These are phyloP conservation scores for Leccinum sublutescens DNA, from an alignment of 768 basidiomycete species.

Conservation along the genomic window DNA sequence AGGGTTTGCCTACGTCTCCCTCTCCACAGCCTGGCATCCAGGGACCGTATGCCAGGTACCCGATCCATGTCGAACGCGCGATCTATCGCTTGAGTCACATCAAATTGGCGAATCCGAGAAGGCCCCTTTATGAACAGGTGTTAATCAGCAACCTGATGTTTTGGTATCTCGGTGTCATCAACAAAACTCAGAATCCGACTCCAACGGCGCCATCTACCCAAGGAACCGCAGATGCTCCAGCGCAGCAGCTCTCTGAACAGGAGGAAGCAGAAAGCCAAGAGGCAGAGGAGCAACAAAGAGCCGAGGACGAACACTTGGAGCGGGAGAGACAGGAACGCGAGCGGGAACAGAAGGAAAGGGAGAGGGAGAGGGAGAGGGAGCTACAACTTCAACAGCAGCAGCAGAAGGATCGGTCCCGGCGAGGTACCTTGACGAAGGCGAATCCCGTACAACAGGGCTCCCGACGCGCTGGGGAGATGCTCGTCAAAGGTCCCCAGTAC, in stretches of 20 bases:
- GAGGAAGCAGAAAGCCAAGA: slow-evolving; percentile 41
- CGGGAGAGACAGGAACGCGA: slow-evolving; percentile 58
- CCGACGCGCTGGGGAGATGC: slow-evolving; percentile 77
- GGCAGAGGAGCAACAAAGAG: slow-evolving; percentile 37
- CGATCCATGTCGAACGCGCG: slow-evolving; percentile 97
- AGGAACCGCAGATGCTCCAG: slow-evolving; percentile 21
- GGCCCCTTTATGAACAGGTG: slow-evolving; percentile 96
- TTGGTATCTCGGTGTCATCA: slow-evolving; percentile 98
- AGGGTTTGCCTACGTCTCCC: slow-evolving; percentile 56
- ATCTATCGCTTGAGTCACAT: slow-evolving; percentile 98
- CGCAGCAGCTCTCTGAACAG: slow-evolving; percentile 33
- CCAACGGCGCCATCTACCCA: slow-evolving; percentile 36
- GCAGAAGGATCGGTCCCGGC: slow-evolving; percentile 40
- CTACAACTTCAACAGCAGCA: slow-evolving; percentile 36
- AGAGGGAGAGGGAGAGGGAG: slow-evolving; percentile 25
- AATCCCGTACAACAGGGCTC: slow-evolving; percentile 46
- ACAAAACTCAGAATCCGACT: slow-evolving; percentile 70
- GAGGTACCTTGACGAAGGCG: slow-evolving; percentile 67
- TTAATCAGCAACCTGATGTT: slow-evolving; percentile 95
- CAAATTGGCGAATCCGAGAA: slow-evolving; percentile 95
- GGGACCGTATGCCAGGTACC: slow-evolving; percentile 73
- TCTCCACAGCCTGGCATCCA: slow-evolving; percentile 48
- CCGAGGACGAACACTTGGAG: slow-evolving; percentile 44
- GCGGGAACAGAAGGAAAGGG: slow-evolving; percentile 43
- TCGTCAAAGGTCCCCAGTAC: slow-evolving; percentile 86